A percentile compares a stretch with the other conserved stretches of the same genome.
phyloP scores from a whole-genome alignment of 2,329 filamentous ascomycete species.

The Arthrobotrys iridis region DNA sequence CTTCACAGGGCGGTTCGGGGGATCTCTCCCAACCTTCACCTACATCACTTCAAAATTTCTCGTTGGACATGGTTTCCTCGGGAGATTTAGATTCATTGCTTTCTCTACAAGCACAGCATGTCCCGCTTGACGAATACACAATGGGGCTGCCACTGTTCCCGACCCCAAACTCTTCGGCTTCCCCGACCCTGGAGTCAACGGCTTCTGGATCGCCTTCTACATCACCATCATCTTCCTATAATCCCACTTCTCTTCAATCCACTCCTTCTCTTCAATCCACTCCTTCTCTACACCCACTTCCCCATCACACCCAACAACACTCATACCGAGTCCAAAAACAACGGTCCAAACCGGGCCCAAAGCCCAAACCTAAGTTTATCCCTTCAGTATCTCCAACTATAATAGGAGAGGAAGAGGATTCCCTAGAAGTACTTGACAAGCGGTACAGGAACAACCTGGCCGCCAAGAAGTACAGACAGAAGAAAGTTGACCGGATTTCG shows the following conservation, averaged over 20 bases:
- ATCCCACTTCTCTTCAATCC: neutral
- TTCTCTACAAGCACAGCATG: slow-evolving; percentile 30
- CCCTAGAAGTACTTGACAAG: slow-evolving; percentile 42
- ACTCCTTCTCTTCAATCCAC: slow-evolving; percentile 13
- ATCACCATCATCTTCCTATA: slow-evolving; percentile 18
- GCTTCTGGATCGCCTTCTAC: slow-evolving; percentile 13
- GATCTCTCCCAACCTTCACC: slow-evolving; percentile 19
- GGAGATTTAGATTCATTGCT: slow-evolving; percentile 44
- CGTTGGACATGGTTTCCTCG: slow-evolving; percentile 23
- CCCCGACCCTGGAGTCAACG: slow-evolving; percentile 9
- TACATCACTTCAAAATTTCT: slow-evolving; percentile 15
- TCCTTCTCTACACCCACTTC: slow-evolving; percentile 11
- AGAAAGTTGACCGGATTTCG: slow-evolving; percentile 49
- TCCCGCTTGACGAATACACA: slow-evolving; percentile 42
- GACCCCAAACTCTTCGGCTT: slow-evolving; percentile 23
- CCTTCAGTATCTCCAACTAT: slow-evolving; percentile 15
- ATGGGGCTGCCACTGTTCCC: slow-evolving; percentile 48
- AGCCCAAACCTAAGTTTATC: slow-evolving; percentile 32
- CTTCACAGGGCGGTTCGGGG: slow-evolving; percentile 12
- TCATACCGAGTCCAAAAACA: slow-evolving; percentile 36
- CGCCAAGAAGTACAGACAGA: slow-evolving; percentile 51
- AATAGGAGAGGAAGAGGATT: slow-evolving; percentile 23
- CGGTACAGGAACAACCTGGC: slow-evolving; percentile 47
- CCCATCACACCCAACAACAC: slow-evolving; percentile 8
- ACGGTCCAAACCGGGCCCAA: slow-evolving; percentile 44